phyloP scores from a whole-genome alignment of 345 rosid species.

The Linum usitatissimum region DNA sequence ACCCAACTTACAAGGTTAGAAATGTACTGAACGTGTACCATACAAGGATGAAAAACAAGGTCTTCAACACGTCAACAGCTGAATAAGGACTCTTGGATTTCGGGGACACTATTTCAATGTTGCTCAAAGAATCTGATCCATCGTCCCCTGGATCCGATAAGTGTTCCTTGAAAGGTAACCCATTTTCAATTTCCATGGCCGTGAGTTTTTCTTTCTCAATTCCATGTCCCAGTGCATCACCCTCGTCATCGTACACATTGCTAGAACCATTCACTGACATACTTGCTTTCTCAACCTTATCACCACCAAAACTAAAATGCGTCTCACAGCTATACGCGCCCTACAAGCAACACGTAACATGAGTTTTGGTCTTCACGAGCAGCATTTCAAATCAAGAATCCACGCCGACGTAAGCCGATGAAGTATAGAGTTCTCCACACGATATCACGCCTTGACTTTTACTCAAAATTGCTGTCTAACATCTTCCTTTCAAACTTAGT shows the following conservation, averaged over 20 bases:
- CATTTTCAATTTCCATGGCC: constrained; percentile 55
- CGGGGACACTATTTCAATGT: constrained; percentile 22
- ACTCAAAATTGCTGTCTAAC: no score
- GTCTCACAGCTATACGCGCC: not conserved
- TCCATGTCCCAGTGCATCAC: constrained; percentile 22
- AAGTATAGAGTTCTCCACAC: not conserved
- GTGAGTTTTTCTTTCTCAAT: constrained; percentile 30
- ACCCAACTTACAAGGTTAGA: constrained; percentile 83
- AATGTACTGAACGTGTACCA: constrained; percentile 99
- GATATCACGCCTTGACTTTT: not conserved
- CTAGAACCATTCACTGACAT: constrained; percentile 37
- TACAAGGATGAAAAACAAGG: constrained; percentile 83
- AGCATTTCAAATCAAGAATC: not conserved
- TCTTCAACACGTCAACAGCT: constrained; percentile 71
- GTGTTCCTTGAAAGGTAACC: constrained; percentile 23
- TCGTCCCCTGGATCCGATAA: constrained; percentile 25
- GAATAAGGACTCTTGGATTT: constrained; percentile 33
- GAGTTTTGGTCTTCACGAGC: not conserved
- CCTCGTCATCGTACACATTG: constrained; percentile 10
- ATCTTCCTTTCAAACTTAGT: not conserved
- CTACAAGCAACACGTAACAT: not conserved
- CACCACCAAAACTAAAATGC: not conserved
- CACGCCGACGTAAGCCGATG: not conserved
- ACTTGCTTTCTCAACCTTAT: constrained; percentile 12
- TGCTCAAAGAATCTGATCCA: constrained; percentile 21